Evolutionary conservation across 768 basidiomycete species (phyloP).

Genomic region (Chalciporus sphaerocephalus): DNA sequence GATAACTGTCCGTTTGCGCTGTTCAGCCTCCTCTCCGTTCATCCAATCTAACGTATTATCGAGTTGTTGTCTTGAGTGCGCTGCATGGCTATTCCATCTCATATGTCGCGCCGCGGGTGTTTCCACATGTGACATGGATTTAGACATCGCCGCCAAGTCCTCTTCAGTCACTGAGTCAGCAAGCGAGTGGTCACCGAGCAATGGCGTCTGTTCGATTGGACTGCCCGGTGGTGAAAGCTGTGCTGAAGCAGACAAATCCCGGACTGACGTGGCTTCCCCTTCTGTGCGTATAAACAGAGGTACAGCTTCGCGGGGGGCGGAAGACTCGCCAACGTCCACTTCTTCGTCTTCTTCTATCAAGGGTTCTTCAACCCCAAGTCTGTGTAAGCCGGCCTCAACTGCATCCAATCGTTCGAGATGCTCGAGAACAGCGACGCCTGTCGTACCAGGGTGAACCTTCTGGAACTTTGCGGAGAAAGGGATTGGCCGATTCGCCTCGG

Average conservation of each 20-base stretch:
- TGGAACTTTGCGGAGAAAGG: constrained; percentile 83
- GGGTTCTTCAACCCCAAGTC: constrained; percentile 59
- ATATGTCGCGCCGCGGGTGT: constrained; percentile 36
- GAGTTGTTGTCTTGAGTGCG: constrained; percentile 25
- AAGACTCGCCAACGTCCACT: constrained; percentile 61
- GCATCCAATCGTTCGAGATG: constrained; percentile 83
- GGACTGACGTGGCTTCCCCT: constrained; percentile 8
- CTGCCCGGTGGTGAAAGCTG: constrained; percentile 57
- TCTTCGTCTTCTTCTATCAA: constrained; percentile 48
- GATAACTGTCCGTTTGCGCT: constrained; percentile 56
- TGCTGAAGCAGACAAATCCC: constrained; percentile 33
- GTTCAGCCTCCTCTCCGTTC: constrained; percentile 35
- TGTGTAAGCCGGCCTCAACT: constrained; percentile 72
- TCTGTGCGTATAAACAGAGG: constrained; percentile 31
- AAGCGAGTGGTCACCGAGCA: constrained; percentile 52
- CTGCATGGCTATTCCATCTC: constrained; percentile 34
- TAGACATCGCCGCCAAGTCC: constrained; percentile 69
- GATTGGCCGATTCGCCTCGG: constrained; percentile 67
- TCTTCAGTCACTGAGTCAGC: constrained; percentile 62
- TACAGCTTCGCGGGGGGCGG: constrained; percentile 18
- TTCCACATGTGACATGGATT: constrained; percentile 71
- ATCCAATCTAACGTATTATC: constrained; percentile 44
- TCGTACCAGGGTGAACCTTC: constrained; percentile 79
- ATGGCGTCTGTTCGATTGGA: constrained; percentile 46
- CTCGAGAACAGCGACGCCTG: constrained; percentile 80